Conservation (phyloP, 2,329 filamentous ascomycete species). For the Diaporthe sp. region DNA sequence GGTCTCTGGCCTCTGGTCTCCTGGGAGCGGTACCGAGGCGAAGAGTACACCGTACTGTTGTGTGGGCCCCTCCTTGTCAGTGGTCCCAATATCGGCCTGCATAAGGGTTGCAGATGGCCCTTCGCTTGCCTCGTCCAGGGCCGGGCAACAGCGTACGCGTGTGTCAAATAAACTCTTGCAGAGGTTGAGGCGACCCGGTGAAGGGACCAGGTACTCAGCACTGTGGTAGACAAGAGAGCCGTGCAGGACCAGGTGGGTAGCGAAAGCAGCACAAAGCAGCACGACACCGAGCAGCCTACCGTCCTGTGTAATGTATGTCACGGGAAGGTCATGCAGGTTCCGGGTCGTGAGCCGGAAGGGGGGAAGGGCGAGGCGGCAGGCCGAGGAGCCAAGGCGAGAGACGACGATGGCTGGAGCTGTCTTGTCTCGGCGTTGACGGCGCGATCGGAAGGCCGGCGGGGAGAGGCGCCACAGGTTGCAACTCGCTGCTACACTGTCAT, state of each 20-base stretch:
- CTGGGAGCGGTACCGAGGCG: conserved; percentile 20
- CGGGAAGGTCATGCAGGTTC: conserved; percentile 4
- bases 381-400: background rate
- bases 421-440: conserved; percentile 12
- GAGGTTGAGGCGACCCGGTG: background rate
- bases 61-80: conserved; percentile 6
- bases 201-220: background rate
- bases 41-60: conserved; percentile 1
- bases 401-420: conserved; percentile 4
- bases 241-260: background rate
- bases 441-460: conserved; percentile 15
- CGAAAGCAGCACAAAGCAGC: background rate
- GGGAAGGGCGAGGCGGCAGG: background rate
- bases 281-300: background rate
- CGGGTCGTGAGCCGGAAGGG: conserved; percentile 2
- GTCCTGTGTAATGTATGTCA: background rate
- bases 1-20: background rate
- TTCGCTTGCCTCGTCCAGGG: background rate
- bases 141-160: background rate
- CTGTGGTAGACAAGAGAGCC: background rate
- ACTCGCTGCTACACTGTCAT: conserved; percentile 10
- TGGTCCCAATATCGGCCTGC: conserved; percentile 24
- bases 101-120: conserved; percentile 26
- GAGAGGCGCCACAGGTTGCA: background rate
- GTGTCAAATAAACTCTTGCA: conserved; percentile 1